phyloP scores from a whole-genome alignment of 2,329 filamentous ascomycete genomes.

The Sordariomycetes sp. region DNA sequence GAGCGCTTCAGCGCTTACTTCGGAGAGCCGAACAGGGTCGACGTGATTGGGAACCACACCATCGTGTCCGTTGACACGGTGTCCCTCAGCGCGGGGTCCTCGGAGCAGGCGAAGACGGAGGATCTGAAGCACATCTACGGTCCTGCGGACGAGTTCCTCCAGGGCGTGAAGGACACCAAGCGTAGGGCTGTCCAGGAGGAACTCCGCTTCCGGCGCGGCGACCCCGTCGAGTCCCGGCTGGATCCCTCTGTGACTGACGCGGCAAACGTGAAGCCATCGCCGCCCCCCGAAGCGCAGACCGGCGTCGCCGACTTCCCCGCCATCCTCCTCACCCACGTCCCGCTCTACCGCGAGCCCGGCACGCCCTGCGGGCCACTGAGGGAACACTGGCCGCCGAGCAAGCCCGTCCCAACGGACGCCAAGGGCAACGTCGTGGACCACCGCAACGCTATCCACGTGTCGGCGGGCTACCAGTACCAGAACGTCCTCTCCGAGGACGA shows the following conservation, averaged over 20 bases:
- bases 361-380: conserved; percentile 82
- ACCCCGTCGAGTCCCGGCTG: conserved; percentile 43
- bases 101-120: conserved; percentile 36
- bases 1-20: conserved; percentile 82
- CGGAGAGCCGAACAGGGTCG: conserved; percentile 81
- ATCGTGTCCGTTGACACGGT: conserved; percentile 87
- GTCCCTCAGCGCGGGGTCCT: conserved; percentile 65
- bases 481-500: conserved; percentile 76
- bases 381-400: conserved; percentile 70
- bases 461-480: conserved; percentile 86
- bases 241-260: conserved; percentile 41
- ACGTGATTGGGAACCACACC: conserved; percentile 88
- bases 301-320: conserved; percentile 60
- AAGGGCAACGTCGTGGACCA: conserved; percentile 36
- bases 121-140: conserved; percentile 57
- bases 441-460: conserved; percentile 67
- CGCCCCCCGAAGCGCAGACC: neutral
- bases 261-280: conserved; percentile 18
- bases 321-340: conserved; percentile 83
- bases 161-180: conserved; percentile 53
- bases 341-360: conserved; percentile 69
- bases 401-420: conserved; percentile 32
- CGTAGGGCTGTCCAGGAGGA: conserved; percentile 59
- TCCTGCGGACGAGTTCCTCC: conserved; percentile 67
- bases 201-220: conserved; percentile 52